Percentiles rank a stretch among this genome's conserved stretches.
phyloP scores from a whole-genome alignment of 139 green algal genomes.

The Chlorella vulgaris region DNA sequence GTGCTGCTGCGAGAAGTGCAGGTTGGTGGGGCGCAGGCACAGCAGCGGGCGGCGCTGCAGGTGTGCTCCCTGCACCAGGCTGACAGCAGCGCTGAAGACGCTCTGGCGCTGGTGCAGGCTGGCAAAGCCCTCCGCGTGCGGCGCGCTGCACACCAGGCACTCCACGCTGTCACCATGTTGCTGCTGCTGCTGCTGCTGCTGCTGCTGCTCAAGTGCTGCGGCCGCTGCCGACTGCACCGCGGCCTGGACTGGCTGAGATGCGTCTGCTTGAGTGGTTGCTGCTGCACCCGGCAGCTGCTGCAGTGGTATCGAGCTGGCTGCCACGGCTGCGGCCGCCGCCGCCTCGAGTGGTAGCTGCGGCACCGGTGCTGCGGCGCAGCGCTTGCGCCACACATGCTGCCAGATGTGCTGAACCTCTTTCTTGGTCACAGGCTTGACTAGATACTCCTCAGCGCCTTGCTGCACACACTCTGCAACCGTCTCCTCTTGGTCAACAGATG shows the following conservation, averaged over 20 bases:
- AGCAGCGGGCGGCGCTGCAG: slow-evolving; percentile 27
- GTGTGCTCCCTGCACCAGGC: slow-evolving; percentile 54
- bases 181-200: slow-evolving; percentile 23
- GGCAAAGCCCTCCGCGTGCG: not conserved
- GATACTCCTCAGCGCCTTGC: slow-evolving; percentile 89
- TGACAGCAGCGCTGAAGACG: slow-evolving; percentile 69
- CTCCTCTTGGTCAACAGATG: slow-evolving; percentile 77
- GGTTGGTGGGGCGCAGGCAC: slow-evolving; percentile 33
- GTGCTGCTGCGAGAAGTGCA: slow-evolving; percentile 28
- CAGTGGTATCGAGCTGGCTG: not conserved
- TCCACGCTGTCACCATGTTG: not conserved
- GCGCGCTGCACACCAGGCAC: not conserved
- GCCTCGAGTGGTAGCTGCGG: slow-evolving; percentile 23
- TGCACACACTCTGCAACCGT: slow-evolving; percentile 84
- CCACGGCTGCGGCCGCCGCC: slow-evolving; percentile 8
- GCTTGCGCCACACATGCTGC: slow-evolving; percentile 85
- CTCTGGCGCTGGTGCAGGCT: slow-evolving; percentile 38
- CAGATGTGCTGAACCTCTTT: slow-evolving; percentile 88
- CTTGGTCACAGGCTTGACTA: slow-evolving; percentile 90
- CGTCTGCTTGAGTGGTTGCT: not conserved
- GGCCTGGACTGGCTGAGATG: not conserved
- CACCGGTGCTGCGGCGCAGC: slow-evolving; percentile 28
- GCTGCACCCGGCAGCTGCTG: not conserved
- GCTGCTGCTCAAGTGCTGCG: slow-evolving; percentile 3
- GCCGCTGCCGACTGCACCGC: not conserved